Base-by-base conservation (phyloP, 208 protist genomes). In the Strigomonas oncopelti region DNA sequence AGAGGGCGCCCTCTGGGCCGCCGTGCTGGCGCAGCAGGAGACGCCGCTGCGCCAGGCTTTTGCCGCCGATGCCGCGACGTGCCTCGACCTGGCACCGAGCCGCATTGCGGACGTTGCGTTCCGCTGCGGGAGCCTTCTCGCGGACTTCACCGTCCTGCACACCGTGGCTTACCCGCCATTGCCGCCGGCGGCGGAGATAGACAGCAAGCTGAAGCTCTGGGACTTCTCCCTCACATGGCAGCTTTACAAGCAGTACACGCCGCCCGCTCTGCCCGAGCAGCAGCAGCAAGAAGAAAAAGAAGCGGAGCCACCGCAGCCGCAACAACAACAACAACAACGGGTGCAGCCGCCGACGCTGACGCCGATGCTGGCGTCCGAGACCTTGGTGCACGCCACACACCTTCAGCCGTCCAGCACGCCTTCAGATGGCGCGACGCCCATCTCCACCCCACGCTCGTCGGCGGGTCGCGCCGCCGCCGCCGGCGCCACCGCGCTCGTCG, bases 141-240 rank as follows among this genome's bases (percentile, higher is more conserved):
- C 71, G n/a, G 74, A 74, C 60, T 67, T 80, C 25, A 58, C 68
- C 45, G 18, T 81, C 29, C 25, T 24, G 11, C 80, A 80, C 54
- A 36, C 71, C 8, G 16, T 0, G 1, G 51, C 54, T 1, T 22
- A 56, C 24, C 46, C 66, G 20, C 51, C 48, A 25, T 25, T 65
- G 20, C 11, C 5, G 13, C 16, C 42, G 42, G 16, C 42, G 42
- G 42, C 5, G 5, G 13, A 20, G 25, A 64, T 72, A 0, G 66
- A 80, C 53, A 2, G 34, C 8, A 46, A 67, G 34, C 58, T 83
- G 22, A 46, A 48, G 0, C 3, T 13, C 0, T 71, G 53, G 32
- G 14, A 60, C 1, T 80, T 64, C 57, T 56, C 61, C 1, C 16
- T 75, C 25, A 81, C 71, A 31, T 80, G 77, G 74, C 48, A 52